Percentiles rank a stretch among this genome's conserved stretches.
These are phyloP conservation scores for Daedaleopsis sinensis DNA, from an alignment of 768 basidiomycete species.

Conservation along the genomic window DNA sequence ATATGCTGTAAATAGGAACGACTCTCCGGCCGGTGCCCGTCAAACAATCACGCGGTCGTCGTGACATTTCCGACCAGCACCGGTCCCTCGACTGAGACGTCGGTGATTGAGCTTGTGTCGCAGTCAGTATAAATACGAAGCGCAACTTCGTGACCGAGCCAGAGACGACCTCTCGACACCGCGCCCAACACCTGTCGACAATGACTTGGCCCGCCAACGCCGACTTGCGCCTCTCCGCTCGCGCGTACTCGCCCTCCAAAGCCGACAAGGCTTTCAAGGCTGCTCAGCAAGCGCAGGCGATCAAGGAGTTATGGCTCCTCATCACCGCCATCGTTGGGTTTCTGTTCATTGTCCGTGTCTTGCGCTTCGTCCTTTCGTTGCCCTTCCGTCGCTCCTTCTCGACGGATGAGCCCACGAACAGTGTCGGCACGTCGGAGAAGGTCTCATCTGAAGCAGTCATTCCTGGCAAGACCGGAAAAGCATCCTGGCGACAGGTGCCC, in stretches of 20 bases:
- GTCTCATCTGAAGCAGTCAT: conserved; percentile 10
- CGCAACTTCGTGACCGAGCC: neutral
- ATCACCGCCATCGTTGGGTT: conserved; percentile 41
- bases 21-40: conserved; percentile 6
- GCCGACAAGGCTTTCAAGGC: conserved; percentile 41
- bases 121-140: conserved; percentile 15
- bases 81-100: neutral
- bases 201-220: conserved; percentile 14
- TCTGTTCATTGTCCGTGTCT: conserved; percentile 37
- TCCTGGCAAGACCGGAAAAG: conserved; percentile 19
- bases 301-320: conserved; percentile 45
- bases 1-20: conserved; percentile 15
- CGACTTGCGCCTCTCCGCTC: conserved; percentile 10
- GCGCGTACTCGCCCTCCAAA: conserved; percentile 28
- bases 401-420: neutral
- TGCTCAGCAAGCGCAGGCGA: conserved; percentile 38
- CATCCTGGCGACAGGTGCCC: conserved; percentile 37
- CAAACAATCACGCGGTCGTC: conserved; percentile 19
- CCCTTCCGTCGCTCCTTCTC: conserved; percentile 2
- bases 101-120: neutral
- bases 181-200: neutral
- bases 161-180: conserved; percentile 13
- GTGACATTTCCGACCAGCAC: conserved; percentile 8
- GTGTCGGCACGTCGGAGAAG: conserved; percentile 19
- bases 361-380: conserved; percentile 20